These are phyloP conservation scores for Triticum timopheevii DNA, from an alignment of 176 grass and related monocot species.

Conservation along the genomic window DNA sequence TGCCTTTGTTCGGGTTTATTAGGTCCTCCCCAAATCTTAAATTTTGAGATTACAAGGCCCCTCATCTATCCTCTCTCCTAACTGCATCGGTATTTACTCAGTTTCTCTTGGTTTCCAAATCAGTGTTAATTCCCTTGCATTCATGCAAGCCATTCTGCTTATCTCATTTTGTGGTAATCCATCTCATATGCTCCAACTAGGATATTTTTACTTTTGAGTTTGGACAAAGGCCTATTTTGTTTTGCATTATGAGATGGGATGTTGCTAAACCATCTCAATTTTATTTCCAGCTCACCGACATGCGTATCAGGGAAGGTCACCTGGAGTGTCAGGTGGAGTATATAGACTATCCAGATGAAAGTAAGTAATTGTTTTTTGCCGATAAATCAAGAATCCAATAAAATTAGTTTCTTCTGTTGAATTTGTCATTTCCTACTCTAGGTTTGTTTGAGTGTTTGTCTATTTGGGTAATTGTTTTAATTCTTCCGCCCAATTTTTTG, in stretches of 20 bases:
- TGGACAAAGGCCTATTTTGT: neutral
- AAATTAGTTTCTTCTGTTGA: neutral
- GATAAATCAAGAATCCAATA: neutral
- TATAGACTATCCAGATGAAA: conserved; percentile 66
- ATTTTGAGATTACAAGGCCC: too few species aligned
- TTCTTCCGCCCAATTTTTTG: too few species aligned
- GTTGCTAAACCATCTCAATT: neutral
- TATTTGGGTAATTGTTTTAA: neutral
- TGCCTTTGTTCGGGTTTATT: neutral
- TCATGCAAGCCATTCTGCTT: neutral
- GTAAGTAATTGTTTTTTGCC: conserved; percentile 40
- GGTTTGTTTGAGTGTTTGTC: neutral
- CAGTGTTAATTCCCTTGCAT: neutral
- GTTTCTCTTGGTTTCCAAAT: neutral
- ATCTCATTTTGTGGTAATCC: conserved; percentile 1
- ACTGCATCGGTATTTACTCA: too few species aligned
- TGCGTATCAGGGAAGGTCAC: conserved; percentile 16
- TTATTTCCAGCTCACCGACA: conserved; percentile 46
- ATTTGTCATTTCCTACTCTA: conserved; percentile 3
- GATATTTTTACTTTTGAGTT: neutral
- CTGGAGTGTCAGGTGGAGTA: conserved; percentile 45
- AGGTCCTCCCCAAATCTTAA: too few species aligned
- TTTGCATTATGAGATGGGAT: neutral
- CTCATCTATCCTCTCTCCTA: too few species aligned
- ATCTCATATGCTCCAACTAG: conserved; percentile 5